A percentile compares a stretch with the other conserved stretches of the same genome.
phyloP scores from a whole-genome alignment of 202 grass and related monocot species.

The Schoenoplectus tabernaemontani region DNA sequence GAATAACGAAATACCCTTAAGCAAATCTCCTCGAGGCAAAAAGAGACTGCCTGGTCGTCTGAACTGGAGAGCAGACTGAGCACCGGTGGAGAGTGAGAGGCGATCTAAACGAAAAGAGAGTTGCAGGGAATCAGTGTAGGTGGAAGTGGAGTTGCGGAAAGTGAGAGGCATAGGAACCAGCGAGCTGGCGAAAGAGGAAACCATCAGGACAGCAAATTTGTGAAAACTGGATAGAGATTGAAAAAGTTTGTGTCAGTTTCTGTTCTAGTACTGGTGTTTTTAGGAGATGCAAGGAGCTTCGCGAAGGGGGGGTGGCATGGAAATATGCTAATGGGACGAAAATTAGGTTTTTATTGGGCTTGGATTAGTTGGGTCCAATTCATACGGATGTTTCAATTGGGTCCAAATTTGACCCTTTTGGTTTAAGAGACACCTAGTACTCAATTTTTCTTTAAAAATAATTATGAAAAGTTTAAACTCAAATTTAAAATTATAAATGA shows the following conservation, averaged over 20 bases:
- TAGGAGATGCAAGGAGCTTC: neutral
- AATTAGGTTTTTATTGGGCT: neutral
- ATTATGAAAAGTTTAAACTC: no score
- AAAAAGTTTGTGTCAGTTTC: neutral
- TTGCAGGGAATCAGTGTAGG: constrained; percentile 1
- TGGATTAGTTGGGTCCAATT: neutral
- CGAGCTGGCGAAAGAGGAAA: neutral
- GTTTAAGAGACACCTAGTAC: no score
- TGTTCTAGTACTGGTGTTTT: no score
- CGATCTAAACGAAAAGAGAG: neutral
- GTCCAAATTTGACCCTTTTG: neutral
- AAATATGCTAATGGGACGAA: neutral
- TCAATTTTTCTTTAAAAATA: no score
- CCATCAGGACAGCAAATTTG: neutral
- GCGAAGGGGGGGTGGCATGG: neutral
- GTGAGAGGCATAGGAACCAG: neutral
- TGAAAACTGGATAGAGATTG: constrained; percentile 10
- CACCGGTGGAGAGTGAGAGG: neutral
- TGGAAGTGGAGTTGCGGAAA: constrained; percentile 2
- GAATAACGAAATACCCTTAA: neutral
- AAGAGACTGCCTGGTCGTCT: neutral
- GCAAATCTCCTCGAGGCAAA: neutral
- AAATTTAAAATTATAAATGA: no score
- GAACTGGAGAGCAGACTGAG: constrained; percentile 7
- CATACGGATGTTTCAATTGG: neutral